Base-by-base conservation (phyloP, 306 rosid species). In the Herpetospermum pedunculosum region DNA sequence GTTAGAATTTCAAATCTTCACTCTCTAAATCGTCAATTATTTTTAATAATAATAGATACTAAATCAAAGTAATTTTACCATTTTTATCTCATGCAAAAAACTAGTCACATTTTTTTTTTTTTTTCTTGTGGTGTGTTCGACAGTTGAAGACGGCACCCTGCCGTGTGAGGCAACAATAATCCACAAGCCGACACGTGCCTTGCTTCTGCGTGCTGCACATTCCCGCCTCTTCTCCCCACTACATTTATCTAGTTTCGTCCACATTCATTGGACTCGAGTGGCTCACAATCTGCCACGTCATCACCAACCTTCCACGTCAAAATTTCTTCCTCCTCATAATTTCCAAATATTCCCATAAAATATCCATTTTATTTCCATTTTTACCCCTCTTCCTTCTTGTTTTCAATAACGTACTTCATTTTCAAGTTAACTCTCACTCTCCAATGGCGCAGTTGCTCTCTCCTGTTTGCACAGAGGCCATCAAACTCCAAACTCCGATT, bases 391-490 rank as follows among this genome's bases (percentile, higher is more conserved):
- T 18, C 14, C 8, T 25, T 32, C 43, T 23, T 18, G 0, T 6
- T 26, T 52, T 0, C 29, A 41, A 21, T 38, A 35, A n/a, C 7
- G 38, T 3, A 35, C 34, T 30, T 16, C 67, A 28, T 16, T 59
- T 59, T 29, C 37, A 73, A 5, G n/a, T n/a, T 10, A 25, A 6
- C 35, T 32, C 44, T 18, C 34, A 11, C 63, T 10, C 59, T 54
- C 25, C 78, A 80, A 94, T 89, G 99, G 96, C 96, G 44, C 86
- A 79, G 32, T 64, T 88, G 77, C 80, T 84, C 13, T 82, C 95
- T 74, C 88, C 97, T 1, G 80, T 91, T 10, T 94, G 82, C 83
- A 53, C 87, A 3, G 94, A 93, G 21, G 81, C 88, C 70, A 84
- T 87, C 76, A 91, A 78, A 73, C 25, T 91, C 59, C 91, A 84